These are phyloP conservation scores for Pseudogymnoascus sp. DNA, from an alignment of 2,329 filamentous ascomycete genomes.

Conservation along the genomic window DNA sequence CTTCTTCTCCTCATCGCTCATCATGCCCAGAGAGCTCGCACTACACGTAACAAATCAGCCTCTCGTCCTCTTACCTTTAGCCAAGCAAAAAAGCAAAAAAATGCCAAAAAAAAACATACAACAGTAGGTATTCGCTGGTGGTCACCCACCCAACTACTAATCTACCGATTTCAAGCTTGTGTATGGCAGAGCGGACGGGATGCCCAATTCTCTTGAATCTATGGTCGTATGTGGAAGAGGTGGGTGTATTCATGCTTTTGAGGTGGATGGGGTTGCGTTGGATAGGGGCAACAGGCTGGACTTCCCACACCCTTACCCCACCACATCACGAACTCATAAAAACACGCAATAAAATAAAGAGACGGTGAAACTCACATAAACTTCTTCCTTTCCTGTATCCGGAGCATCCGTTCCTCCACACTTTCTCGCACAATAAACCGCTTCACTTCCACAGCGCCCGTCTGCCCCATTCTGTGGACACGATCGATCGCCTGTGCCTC, in stretches of 20 bases:
- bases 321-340: constrained; percentile 19
- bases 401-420: constrained; percentile 92
- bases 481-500: constrained; percentile 97
- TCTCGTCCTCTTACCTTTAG: not conserved
- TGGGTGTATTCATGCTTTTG: not conserved
- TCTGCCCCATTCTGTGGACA: constrained; percentile 94
- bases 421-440: constrained; percentile 84
- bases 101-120: constrained; percentile 22
- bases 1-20: constrained; percentile 88
- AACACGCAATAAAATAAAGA: constrained; percentile 13
- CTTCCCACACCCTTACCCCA: not conserved
- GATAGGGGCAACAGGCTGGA: not conserved
- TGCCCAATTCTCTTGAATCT: constrained; percentile 25
- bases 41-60: constrained; percentile 38
- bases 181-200: constrained; percentile 24
- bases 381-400: constrained; percentile 91
- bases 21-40: constrained; percentile 90
- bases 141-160: constrained; percentile 28
- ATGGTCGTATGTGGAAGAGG: constrained; percentile 22
- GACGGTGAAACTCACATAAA: constrained; percentile 64
- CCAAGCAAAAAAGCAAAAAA: not conserved
- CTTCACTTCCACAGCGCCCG: constrained; percentile 74
- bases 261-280: not conserved
- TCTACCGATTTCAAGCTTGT: constrained; percentile 24
- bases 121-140: constrained; percentile 24